A percentile compares a stretch with the other conserved stretches of the same genome.
Conservation (phyloP, 495 filamentous ascomycete species). For the Xylaria longipes region DNA sequence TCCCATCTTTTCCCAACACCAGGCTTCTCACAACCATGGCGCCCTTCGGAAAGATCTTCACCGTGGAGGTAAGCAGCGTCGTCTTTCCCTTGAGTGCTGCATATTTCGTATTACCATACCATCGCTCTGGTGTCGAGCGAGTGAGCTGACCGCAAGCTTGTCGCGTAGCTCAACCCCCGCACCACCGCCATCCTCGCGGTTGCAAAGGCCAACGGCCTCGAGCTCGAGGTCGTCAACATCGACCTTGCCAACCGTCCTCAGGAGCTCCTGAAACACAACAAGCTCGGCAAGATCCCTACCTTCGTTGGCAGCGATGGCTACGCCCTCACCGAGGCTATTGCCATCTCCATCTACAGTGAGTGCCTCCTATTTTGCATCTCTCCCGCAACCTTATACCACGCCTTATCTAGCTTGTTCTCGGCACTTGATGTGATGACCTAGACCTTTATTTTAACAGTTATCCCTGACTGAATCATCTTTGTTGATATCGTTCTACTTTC, state of each 20-base stretch:
- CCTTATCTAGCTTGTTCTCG: conserved; percentile 25
- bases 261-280: conserved; percentile 85
- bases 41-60: conserved; percentile 97
- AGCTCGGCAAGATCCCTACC: conserved; percentile 87
- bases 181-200: conserved; percentile 86
- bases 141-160: conserved; percentile 37
- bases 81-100: not conserved
- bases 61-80: conserved; percentile 69
- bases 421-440: conserved; percentile 73
- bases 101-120: no score
- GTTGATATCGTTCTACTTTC: conserved; percentile 76
- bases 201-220: conserved; percentile 93
- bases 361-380: conserved; percentile 3
- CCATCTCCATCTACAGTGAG: conserved; percentile 97
- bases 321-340: conserved; percentile 84
- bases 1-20: conserved; percentile 43
- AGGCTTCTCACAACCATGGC: conserved; percentile 62
- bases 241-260: conserved; percentile 63
- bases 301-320: conserved; percentile 95
- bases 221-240: conserved; percentile 81
- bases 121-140: not conserved
- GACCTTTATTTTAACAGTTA: conserved; percentile 83
- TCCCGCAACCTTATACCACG: conserved; percentile 5
- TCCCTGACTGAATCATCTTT: conserved; percentile 95
- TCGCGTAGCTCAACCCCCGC: conserved; percentile 80